Evolutionary conservation across 352 stramenopile species (phyloP), one percentile per base, ranked within the genome.

Genomic region (Pythium myriotylum): DNA sequence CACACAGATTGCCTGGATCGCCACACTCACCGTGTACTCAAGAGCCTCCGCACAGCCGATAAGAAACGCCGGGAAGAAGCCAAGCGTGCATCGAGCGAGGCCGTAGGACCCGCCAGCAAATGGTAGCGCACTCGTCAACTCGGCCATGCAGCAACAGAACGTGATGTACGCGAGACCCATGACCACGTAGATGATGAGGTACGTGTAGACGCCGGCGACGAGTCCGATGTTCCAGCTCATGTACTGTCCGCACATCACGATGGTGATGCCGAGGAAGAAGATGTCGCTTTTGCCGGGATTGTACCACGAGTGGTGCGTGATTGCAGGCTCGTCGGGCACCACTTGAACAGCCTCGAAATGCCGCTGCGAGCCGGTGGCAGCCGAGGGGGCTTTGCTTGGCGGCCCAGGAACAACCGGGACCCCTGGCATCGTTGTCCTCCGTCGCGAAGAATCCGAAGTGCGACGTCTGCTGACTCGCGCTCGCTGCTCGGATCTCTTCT

Each of bases 21-120:
- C 60, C 13, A 67, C 45, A 22, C 43, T 53, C 2, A 32, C 20
- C 14, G 55, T 58, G 46, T 68, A 68, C 35, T 67, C 33, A 33
- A 62, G 33, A 2, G 46, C 40, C 45, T 62, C 33, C 1, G 35
- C 29, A 7, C 59, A 65, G 32, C 65, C 65, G 39, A 68, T 58
- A 19, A 72, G 27, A 40, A 61, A 72, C 32, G 57, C 65, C 3
- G 59, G 57, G 41, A 56, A 64, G 26, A 72, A 72, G 8, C 65
- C 65, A 3, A 72, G 47, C 22, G 59, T 72, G 23, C 65, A 72
- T 13, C 65, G 37, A 9, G 59, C 53, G 1, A 68, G 22, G 8
- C 65, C 59, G 16, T 67, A 75, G 17, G 68, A 41, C 6, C 68
- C 63, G 17, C 68, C 68, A 1, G 62, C 63, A 43, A 75, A 75